phyloP scores from a whole-genome alignment of 768 basidiomycete species.

The Auriscalpium vulgare region DNA sequence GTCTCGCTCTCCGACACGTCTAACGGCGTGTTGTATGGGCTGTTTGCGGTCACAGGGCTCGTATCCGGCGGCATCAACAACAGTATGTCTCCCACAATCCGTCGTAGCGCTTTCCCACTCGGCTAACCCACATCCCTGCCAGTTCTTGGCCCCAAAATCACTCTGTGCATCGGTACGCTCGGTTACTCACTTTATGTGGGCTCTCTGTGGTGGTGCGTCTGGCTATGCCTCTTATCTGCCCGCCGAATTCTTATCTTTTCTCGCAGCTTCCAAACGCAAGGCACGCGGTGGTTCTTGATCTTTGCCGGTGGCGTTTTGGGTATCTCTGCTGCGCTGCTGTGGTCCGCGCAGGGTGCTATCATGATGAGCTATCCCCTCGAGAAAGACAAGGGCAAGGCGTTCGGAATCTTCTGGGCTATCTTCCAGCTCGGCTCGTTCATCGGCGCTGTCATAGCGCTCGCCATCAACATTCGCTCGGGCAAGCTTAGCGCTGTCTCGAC shows the following conservation, averaged over 20 bases:
- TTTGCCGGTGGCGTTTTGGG: conserved; percentile 44
- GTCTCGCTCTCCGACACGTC: conserved; percentile 31
- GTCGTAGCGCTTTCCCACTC: background rate
- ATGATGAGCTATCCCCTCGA: conserved; percentile 54
- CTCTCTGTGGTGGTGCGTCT: conserved; percentile 33
- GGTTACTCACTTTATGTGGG: conserved; percentile 47
- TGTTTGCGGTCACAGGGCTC: conserved; percentile 35
- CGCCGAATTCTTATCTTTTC: background rate
- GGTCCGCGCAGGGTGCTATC: conserved; percentile 44
- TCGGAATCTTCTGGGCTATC: conserved; percentile 46
- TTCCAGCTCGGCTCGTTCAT: conserved; percentile 38
- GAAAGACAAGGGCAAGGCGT: conserved; percentile 45
- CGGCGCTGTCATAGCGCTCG: conserved; percentile 36
- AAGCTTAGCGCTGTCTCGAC: conserved; percentile 28
- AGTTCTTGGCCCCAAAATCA: conserved; percentile 42
- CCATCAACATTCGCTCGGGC: conserved; percentile 30
- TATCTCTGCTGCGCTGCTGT: conserved; percentile 41
- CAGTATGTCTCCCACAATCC: conserved; percentile 12
- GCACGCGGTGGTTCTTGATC: conserved; percentile 37
- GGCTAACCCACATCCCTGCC: background rate
- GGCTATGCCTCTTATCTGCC: background rate
- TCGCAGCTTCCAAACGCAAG: conserved; percentile 29
- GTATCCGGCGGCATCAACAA: conserved; percentile 32
- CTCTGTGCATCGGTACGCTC: conserved; percentile 41
- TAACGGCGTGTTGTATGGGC: conserved; percentile 35